A percentile compares a stretch with the other conserved stretches of the same genome.
phyloP scores from a whole-genome alignment of 208 protist species.

The Naegleria gruberi region DNA sequence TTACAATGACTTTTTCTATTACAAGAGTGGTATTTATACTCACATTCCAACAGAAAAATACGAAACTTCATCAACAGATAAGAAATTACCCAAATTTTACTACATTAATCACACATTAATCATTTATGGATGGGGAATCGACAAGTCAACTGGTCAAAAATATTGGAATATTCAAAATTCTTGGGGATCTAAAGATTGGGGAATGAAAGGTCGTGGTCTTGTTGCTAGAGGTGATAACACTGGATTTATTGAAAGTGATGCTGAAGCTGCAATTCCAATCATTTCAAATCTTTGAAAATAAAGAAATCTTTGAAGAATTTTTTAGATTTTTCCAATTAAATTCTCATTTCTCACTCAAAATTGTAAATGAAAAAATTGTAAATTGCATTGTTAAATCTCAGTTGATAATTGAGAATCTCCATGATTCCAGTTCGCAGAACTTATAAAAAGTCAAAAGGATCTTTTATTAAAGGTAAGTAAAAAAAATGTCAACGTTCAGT shows the following conservation, averaged over 20 bases:
- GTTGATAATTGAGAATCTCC: too few relatives aligned
- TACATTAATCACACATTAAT: background rate
- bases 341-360: too few relatives aligned
- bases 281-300: too few relatives aligned
- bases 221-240: background rate
- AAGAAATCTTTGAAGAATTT: too few relatives aligned
- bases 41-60: background rate
- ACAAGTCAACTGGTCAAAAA: conserved; percentile 34
- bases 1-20: background rate
- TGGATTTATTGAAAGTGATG: background rate
- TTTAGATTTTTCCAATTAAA: too few relatives aligned
- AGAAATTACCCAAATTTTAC: background rate
- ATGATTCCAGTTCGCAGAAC: too few relatives aligned
- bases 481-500: too few relatives aligned
- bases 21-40: background rate
- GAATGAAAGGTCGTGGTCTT: conserved; percentile 49
- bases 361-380: too few relatives aligned
- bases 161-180: conserved; percentile 81
- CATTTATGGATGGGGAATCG: background rate
- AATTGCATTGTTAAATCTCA: too few relatives aligned
- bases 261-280: background rate
- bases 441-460: too few relatives aligned
- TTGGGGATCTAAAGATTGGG: conserved; percentile 58
- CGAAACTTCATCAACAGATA: background rate
- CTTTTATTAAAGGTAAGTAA: too few relatives aligned